Base-by-base conservation (phyloP, 148 eudicot genomes). In the Rhododendron mucronatum region DNA sequence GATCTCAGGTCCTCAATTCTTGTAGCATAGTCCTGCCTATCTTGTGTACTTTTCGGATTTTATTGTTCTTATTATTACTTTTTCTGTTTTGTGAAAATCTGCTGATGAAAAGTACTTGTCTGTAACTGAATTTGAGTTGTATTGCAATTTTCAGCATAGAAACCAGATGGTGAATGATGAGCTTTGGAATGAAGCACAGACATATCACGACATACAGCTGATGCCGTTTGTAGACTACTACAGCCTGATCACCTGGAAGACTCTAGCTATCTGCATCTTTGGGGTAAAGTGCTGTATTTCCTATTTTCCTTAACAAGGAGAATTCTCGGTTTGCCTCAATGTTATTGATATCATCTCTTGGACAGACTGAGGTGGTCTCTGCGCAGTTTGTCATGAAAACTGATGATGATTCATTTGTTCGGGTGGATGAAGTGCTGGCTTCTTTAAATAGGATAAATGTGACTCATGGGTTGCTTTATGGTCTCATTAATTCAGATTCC, bases 191-290 rank as follows among this genome's bases (percentile, higher is more conserved):
- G 99, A 96, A 88, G 98, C 98, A 57, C 88, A 86, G 82, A 92
- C 99, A 41, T 96, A 95, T 59, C 90, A 91, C 37, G 99, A 96
- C 81, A 91, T 96, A 88, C 99, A 96, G 88, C 85, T 96, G 81
- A 93, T 96, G 99, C 97, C 97, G 30, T 95, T 96, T 90, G 95
- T 96, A 77, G 99, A 96, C 90, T 96, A 96, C 91, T 96, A 96
- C 88, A 94, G 94, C 89, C 93, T 96, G 82, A 95, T 95, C 85
- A 92, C 99, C 12, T 96, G 97, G 98, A 96, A 96, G 91, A 93
- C 99, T 61, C 87, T 96, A 10, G 99, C 98, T 83, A 95, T 96
- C 78, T 96, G 99, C 90, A 86, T 92, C 35, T 96, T 92, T 85
- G 99, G 98, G 99, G 99, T 96, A 96, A 88, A 12, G 21, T 86